Conservation (phyloP, 352 stramenopile species). For the Peronospora tabacina region DNA sequence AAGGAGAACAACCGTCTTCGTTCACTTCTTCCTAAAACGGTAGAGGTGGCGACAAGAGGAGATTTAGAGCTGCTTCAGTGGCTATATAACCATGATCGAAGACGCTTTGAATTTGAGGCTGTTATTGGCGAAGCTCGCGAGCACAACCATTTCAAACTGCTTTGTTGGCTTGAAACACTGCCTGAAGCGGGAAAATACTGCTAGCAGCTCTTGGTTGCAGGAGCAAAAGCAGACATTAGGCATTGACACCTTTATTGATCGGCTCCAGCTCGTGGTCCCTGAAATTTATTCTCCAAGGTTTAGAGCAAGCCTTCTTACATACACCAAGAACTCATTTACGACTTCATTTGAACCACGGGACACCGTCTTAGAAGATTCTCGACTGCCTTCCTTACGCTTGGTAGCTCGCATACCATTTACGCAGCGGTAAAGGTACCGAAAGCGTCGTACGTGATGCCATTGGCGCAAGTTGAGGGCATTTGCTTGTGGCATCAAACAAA, state of each 20-base stretch:
- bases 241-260: background rate
- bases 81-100: conserved; percentile 29
- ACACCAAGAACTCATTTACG: too few species aligned
- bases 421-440: conserved; percentile 22
- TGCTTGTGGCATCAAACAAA: conserved; percentile 11
- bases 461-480: conserved; percentile 16
- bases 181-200: conserved; percentile 25
- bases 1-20: conserved; percentile 25
- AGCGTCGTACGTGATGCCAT: conserved; percentile 1
- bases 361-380: conserved; percentile 45
- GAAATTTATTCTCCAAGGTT: background rate
- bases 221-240: too few species aligned
- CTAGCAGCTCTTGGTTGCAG: conserved; percentile 2
- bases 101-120: conserved; percentile 26
- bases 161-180: conserved; percentile 35
- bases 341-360: conserved; percentile 50
- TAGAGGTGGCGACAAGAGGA: conserved; percentile 24
- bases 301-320: background rate
- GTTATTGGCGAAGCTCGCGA: conserved; percentile 27
- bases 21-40: conserved; percentile 19
- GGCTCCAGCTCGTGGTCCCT: background rate
- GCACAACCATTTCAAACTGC: conserved; percentile 25
- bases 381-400: conserved; percentile 29
- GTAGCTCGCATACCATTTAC: conserved; percentile 31
- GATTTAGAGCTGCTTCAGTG: conserved; percentile 35